These are phyloP conservation scores for Clitopilus passeckerianus DNA, from an alignment of 768 basidiomycete genomes.

Conservation along the genomic window DNA sequence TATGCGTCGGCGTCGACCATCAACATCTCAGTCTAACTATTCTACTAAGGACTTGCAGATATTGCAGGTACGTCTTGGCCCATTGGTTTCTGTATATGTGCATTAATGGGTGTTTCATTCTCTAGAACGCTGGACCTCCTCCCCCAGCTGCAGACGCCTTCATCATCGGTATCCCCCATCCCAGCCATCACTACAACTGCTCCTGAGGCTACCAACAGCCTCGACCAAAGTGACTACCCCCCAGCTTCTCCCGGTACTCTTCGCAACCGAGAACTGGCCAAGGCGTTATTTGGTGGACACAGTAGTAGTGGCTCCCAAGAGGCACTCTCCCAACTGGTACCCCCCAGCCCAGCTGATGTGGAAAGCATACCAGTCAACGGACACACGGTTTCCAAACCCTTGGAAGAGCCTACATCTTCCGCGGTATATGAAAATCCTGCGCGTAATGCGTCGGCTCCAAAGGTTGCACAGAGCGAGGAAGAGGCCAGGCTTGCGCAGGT, in stretches of 20 bases:
- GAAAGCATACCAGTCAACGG: conserved; percentile 1
- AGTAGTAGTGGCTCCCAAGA: conserved; percentile 23
- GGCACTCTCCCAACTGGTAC: neutral
- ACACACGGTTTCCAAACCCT: conserved; percentile 16
- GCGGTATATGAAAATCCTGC: conserved; percentile 27
- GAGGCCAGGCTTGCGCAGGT: conserved; percentile 62
- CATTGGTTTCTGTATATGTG: neutral
- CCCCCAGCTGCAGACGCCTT: conserved; percentile 37
- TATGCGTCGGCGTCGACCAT: conserved; percentile 67
- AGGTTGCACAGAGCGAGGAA: conserved; percentile 38
- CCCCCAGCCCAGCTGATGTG: neutral
- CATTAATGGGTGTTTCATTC: neutral
- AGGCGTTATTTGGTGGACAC: conserved; percentile 63
- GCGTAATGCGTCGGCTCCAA: conserved; percentile 38
- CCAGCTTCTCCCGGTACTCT: conserved; percentile 44
- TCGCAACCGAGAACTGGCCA: conserved; percentile 71
- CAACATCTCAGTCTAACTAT: conserved; percentile 80
- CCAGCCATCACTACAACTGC: conserved; percentile 30
- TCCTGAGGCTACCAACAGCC: conserved; percentile 13
- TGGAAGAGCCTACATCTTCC: conserved; percentile 19
- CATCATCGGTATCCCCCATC: conserved; percentile 25
- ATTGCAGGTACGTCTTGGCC: conserved; percentile 17
- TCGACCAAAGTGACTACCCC: conserved; percentile 24
- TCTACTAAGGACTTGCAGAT: conserved; percentile 47
- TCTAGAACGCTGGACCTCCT: conserved; percentile 54